Evolutionary conservation across 306 rosid species (phyloP).

Genomic region (Trifolium dubium): DNA sequence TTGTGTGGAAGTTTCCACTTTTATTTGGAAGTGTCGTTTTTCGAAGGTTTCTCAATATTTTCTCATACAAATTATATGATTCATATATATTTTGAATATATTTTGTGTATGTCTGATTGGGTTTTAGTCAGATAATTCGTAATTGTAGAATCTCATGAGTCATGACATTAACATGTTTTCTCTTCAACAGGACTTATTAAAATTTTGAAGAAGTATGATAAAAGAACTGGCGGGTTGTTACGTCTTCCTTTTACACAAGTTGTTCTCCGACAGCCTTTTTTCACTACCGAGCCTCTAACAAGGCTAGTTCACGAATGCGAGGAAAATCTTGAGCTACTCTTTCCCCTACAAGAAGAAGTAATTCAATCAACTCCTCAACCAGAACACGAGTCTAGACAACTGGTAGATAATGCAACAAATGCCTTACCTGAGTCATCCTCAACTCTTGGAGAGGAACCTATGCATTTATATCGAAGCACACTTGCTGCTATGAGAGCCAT

Average conservation of each 20-base stretch:
- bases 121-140: conserved; percentile 22
- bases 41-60: conserved; percentile 33
- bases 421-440: conserved; percentile 52
- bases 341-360: conserved; percentile 88
- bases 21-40: not conserved
- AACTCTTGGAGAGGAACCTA: conserved; percentile 65
- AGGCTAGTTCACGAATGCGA: conserved; percentile 83
- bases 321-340: conserved; percentile 88
- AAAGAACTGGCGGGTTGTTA: conserved; percentile 85
- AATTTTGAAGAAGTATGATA: conserved; percentile 92
- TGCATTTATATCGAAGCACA: conserved; percentile 72
- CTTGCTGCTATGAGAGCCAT: conserved; percentile 93
- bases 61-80: conserved; percentile 13
- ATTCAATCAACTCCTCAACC: conserved; percentile 60
- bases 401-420: conserved; percentile 33
- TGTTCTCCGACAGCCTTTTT: conserved; percentile 86
- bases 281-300: conserved; percentile 82
- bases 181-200: conserved; percentile 76
- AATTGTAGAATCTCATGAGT: not conserved
- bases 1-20: conserved; percentile 31
- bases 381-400: conserved; percentile 42
- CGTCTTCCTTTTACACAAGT: conserved; percentile 78
- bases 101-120: not conserved
- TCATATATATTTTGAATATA: conserved; percentile 14
- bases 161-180: conserved; percentile 37